Conservation (phyloP, 108 stramenopile species). For the Conticribra guillardii region DNA sequence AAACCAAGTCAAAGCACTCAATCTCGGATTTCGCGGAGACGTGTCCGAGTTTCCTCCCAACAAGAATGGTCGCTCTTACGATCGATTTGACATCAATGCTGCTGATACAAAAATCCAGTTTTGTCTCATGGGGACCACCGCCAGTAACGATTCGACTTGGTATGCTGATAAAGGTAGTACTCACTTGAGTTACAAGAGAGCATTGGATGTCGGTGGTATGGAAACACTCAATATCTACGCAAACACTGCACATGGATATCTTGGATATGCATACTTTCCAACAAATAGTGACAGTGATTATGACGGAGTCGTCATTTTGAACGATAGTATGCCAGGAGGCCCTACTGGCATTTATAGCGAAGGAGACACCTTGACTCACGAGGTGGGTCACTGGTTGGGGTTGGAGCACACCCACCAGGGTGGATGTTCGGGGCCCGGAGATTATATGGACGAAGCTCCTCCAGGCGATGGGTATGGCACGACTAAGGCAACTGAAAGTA, state of each 20-base stretch:
- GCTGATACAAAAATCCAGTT: background rate
- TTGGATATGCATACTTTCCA: slow-evolving; percentile 19
- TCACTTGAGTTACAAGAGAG: slow-evolving; percentile 15
- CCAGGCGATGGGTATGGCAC: background rate
- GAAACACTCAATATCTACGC: slow-evolving; percentile 31
- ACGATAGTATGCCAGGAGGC: slow-evolving; percentile 14
- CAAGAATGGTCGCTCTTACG: background rate
- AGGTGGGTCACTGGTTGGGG: slow-evolving; percentile 40
- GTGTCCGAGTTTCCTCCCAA: background rate
- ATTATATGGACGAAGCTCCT: slow-evolving; percentile 14
- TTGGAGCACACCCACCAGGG: slow-evolving; percentile 15
- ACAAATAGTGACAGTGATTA: background rate
- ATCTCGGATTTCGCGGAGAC: slow-evolving; percentile 12
- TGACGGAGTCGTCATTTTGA: slow-evolving; percentile 24
- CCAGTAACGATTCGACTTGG: background rate
- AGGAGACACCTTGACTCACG: slow-evolving; percentile 33
- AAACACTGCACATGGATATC: background rate
- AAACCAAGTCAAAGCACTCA: slow-evolving; percentile 13
- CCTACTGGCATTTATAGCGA: background rate
- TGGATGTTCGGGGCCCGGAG: background rate
- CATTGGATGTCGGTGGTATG: background rate
- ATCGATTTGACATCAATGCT: background rate
- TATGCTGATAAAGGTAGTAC: background rate
- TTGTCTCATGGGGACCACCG: background rate
- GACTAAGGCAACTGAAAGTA: background rate